These are phyloP conservation scores for Solanum microdontum DNA, from an alignment of 257 asterid genomes.

Conservation along the genomic window DNA sequence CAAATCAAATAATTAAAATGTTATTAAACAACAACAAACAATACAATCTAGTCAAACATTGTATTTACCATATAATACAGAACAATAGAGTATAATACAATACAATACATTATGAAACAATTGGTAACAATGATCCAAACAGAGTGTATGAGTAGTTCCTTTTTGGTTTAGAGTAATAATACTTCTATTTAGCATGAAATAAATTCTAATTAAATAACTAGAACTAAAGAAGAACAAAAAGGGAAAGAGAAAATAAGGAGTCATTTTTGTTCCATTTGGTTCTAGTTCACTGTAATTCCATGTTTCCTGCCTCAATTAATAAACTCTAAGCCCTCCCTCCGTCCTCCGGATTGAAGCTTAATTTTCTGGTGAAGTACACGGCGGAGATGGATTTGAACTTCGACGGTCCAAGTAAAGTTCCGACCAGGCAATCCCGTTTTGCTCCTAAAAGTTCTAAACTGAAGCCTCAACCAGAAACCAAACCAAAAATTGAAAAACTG, in stretches of 20 bases:
- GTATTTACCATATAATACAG: too few relatives aligned
- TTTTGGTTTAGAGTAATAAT: not conserved
- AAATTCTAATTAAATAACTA: too few relatives aligned
- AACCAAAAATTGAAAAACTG: not conserved
- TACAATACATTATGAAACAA: too few relatives aligned
- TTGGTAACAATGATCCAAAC: too few relatives aligned
- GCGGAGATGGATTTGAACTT: constrained; percentile 51
- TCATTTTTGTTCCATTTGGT: not conserved
- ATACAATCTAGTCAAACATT: too few relatives aligned
- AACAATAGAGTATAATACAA: too few relatives aligned
- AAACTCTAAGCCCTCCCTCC: not conserved
- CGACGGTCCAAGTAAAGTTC: constrained; percentile 20
- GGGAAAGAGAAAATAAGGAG: not conserved
- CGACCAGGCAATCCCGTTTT: constrained; percentile 35
- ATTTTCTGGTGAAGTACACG: constrained; percentile 10
- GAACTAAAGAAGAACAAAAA: not conserved
- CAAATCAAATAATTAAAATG: too few relatives aligned
- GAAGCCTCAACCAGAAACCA: constrained; percentile 26
- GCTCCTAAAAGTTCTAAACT: constrained; percentile 58
- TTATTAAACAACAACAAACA: too few relatives aligned
- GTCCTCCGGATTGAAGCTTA: not conserved
- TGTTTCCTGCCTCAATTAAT: not conserved
- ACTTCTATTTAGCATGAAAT: not conserved
- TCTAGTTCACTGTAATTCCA: not conserved
- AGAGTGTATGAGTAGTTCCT: too few relatives aligned